phyloP scores from a whole-genome alignment of 1,284 basidiomycete species.

The Cutaneotrichosporon cutaneum region DNA sequence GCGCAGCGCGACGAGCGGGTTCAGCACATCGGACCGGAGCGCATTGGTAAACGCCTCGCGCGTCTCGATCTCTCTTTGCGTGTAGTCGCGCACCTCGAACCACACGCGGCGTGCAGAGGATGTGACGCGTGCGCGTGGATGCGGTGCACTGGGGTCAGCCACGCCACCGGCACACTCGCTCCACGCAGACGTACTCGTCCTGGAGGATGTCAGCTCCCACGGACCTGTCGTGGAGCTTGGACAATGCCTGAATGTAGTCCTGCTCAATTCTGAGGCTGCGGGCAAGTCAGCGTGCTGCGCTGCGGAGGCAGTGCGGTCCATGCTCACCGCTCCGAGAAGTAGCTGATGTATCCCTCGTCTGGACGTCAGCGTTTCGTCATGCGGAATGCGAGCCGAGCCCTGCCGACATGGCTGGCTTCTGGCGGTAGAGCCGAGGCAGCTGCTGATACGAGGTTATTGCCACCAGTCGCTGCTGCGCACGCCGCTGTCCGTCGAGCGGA shows the following conservation, averaged over 20 bases:
- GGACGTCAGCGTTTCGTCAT: conserved; percentile 1
- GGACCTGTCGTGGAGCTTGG: conserved; percentile 67
- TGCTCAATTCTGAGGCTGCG: conserved; percentile 77
- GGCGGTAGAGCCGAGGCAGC: not conserved
- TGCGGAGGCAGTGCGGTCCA: not conserved
- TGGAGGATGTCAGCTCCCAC: conserved; percentile 61
- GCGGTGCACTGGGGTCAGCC: conserved; percentile 9
- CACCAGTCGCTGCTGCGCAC: not conserved
- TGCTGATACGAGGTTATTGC: not conserved
- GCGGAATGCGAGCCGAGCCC: not conserved
- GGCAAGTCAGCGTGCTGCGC: not conserved
- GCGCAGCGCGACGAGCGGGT: conserved; percentile 61
- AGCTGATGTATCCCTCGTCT: conserved; percentile 70
- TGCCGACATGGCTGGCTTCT: not conserved
- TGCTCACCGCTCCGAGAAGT: conserved; percentile 78
- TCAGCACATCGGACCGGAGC: conserved; percentile 69
- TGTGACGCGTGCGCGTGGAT: conserved; percentile 12
- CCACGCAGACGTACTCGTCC: conserved; percentile 42
- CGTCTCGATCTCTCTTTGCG: conserved; percentile 79
- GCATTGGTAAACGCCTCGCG: conserved; percentile 71
- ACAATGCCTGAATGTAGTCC: conserved; percentile 68
- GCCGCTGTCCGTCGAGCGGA: not conserved
- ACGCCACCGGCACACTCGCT: not conserved
- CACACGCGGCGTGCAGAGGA: conserved; percentile 67
- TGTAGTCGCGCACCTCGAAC: conserved; percentile 76